These are phyloP conservation scores for Passiflora organensis DNA, from an alignment of 345 rosid genomes.

Conservation along the genomic window DNA sequence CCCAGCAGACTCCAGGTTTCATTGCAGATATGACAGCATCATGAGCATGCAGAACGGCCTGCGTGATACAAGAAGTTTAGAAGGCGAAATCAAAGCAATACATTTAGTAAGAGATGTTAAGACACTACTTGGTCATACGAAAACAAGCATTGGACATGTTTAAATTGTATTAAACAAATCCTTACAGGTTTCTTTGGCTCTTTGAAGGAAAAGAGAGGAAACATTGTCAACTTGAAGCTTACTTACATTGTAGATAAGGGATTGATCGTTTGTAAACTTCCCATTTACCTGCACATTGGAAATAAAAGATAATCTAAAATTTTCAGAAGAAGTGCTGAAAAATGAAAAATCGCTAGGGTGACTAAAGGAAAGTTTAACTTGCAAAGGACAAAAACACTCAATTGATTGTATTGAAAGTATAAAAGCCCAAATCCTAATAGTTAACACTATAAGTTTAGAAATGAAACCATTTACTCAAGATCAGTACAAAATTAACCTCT, in stretches of 20 bases:
- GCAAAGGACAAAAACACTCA: background rate
- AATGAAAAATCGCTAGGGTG: too few relatives aligned
- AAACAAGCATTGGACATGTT: background rate
- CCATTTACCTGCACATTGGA: constrained; percentile 69
- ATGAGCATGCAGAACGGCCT: constrained; percentile 89
- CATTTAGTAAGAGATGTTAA: background rate
- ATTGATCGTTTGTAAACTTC: constrained; percentile 76
- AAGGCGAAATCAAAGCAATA: constrained; percentile 2
- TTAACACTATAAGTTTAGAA: too few relatives aligned
- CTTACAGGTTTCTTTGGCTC: background rate
- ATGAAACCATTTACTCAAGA: background rate
- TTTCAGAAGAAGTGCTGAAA: background rate
- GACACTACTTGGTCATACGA: background rate
- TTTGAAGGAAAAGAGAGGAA: background rate
- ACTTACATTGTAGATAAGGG: constrained; percentile 79
- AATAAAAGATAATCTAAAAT: background rate
- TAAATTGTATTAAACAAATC: background rate
- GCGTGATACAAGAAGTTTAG: constrained; percentile 18
- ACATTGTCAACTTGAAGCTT: background rate
- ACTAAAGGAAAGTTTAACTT: too few relatives aligned
- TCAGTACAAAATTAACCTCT: background rate
- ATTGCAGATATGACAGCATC: constrained; percentile 70
- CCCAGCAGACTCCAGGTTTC: constrained; percentile 89
- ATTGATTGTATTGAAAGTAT: background rate
- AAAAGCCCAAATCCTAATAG: background rate